These are phyloP conservation scores for Colletotrichum tamarilloi DNA, from an alignment of 2,329 filamentous ascomycete genomes.

Conservation along the genomic window DNA sequence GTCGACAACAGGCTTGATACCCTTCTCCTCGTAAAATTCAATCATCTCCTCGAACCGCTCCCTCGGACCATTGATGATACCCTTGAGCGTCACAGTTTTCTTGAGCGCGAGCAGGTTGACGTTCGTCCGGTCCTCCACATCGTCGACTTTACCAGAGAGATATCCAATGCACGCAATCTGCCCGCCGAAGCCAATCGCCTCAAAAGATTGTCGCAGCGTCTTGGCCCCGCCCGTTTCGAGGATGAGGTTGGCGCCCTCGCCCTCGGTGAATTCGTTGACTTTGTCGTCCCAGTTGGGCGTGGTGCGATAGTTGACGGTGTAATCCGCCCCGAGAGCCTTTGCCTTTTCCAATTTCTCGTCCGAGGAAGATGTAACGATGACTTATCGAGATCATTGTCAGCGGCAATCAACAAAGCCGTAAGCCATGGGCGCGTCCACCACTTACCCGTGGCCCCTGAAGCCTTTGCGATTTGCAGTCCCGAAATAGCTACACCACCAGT, in stretches of 20 bases:
- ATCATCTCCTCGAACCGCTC: conserved; percentile 66
- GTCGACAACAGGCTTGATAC: conserved; percentile 60
- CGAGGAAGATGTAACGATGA: conserved; percentile 65
- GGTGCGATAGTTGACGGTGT: conserved; percentile 65
- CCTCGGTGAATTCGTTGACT: conserved; percentile 57
- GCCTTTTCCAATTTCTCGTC: conserved; percentile 62
- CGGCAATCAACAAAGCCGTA: conserved; percentile 47
- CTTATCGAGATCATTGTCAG: conserved; percentile 49
- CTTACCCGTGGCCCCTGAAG: conserved; percentile 59
- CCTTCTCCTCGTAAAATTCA: conserved; percentile 54
- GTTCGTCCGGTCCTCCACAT: conserved; percentile 63
- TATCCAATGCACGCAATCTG: conserved; percentile 64
- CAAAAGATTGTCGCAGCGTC: conserved; percentile 64
- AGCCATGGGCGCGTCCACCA: conserved; percentile 36
- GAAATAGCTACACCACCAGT: conserved; percentile 65
- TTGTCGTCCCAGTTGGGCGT: conserved; percentile 62
- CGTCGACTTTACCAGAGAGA: conserved; percentile 65
- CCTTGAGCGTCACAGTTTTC: conserved; percentile 59
- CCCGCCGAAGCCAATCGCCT: conserved; percentile 65
- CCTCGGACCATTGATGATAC: conserved; percentile 71
- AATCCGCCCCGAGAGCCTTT: conserved; percentile 60
- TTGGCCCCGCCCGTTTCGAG: conserved; percentile 65
- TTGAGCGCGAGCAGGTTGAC: conserved; percentile 67
- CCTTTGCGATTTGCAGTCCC: conserved; percentile 65
- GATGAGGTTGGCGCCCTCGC: conserved; percentile 63